phyloP scores from a whole-genome alignment of 2,329 filamentous ascomycete species.

The Gnomoniopsis sp. region DNA sequence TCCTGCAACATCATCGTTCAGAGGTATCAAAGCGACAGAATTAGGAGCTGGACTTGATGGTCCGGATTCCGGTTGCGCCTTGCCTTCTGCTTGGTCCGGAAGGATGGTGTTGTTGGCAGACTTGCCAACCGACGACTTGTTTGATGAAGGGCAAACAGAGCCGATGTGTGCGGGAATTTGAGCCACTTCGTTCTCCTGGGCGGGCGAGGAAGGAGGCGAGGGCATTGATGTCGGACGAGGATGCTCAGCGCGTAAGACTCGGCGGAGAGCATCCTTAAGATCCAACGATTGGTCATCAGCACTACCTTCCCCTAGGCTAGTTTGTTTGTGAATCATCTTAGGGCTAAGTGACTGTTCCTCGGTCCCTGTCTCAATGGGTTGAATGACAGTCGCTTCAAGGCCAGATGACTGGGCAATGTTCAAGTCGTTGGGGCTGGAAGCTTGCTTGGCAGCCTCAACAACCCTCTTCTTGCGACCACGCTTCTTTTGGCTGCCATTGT shows the following conservation, averaged over 20 bases:
- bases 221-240: not conserved
- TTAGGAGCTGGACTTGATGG: constrained; percentile 1
- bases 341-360: not conserved
- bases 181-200: not conserved
- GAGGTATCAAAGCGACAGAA: not conserved
- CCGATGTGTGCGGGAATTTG: not conserved
- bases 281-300: not conserved
- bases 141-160: not conserved
- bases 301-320: not conserved
- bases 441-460: not conserved
- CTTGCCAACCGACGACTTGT: not conserved
- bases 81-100: not conserved
- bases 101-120: not conserved
- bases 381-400: not conserved
- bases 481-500: constrained; percentile 14
- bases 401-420: not conserved
- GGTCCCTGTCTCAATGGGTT: no score
- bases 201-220: not conserved
- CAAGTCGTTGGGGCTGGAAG: not conserved
- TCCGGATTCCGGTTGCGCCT: not conserved
- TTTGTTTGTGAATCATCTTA: not conserved
- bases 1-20: not conserved
- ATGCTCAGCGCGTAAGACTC: not conserved
- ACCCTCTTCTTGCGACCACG: constrained; percentile 7
- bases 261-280: no score